A percentile compares a stretch with the other conserved stretches of the same genome.
These are phyloP conservation scores for Mortierella sp. DNA, from an alignment of 371 early-diverging fungal genomes.

Conservation along the genomic window DNA sequence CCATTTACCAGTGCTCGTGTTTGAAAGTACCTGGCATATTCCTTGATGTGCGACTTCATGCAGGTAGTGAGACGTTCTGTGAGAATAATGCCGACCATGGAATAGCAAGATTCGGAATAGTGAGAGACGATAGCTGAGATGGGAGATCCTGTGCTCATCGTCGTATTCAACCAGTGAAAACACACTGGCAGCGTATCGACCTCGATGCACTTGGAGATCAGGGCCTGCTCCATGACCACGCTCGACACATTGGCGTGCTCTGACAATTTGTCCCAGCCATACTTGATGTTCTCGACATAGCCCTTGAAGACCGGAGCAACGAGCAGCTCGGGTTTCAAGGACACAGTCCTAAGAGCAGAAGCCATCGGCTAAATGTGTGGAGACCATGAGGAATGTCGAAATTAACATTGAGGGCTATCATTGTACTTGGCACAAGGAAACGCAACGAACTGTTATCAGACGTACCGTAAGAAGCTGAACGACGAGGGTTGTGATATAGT, in stretches of 20 bases:
- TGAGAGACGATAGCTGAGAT: constrained; percentile 50
- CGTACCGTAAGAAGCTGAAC: constrained; percentile 54
- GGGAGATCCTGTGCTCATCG: constrained; percentile 57
- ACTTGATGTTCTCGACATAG: constrained; percentile 54
- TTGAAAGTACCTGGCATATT: constrained; percentile 49
- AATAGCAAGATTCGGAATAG: constrained; percentile 55
- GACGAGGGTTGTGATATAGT: constrained; percentile 53
- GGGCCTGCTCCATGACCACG: constrained; percentile 57
- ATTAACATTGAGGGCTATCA: too few relatives aligned
- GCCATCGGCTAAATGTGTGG: constrained; percentile 45
- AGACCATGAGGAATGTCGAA: neutral
- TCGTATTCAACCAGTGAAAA: constrained; percentile 57
- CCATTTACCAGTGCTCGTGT: neutral
- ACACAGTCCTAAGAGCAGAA: constrained; percentile 49
- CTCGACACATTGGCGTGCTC: constrained; percentile 57
- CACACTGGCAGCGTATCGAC: constrained; percentile 66
- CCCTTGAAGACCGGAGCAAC: constrained; percentile 44
- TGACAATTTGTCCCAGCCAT: constrained; percentile 56
- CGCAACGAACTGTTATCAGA: neutral
- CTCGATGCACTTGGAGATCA: constrained; percentile 73
- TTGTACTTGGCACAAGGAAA: too few relatives aligned
- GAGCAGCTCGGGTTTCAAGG: constrained; percentile 51
- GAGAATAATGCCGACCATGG: constrained; percentile 54
- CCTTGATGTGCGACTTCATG: constrained; percentile 55
- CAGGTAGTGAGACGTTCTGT: constrained; percentile 39